phyloP scores from a whole-genome alignment of 73 alveolate genomes.

The Paramecium primaurelia region DNA sequence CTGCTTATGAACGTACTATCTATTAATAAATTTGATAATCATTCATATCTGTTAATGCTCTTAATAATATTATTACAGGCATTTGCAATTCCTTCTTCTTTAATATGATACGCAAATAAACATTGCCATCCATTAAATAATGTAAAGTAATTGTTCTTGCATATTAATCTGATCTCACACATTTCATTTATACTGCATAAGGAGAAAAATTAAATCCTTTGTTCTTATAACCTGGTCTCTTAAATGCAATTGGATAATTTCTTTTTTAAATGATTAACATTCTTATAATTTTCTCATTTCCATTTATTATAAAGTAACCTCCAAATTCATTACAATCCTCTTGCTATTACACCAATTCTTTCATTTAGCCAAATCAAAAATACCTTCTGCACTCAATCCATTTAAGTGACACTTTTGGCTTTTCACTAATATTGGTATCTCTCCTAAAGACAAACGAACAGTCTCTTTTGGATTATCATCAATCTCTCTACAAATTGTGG shows the following conservation, averaged over 20 bases:
- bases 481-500: slow-evolving; percentile 90
- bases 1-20: slow-evolving; percentile 90
- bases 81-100: slow-evolving; percentile 94
- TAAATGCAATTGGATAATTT: slow-evolving; percentile 96
- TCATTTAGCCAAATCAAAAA: not conserved
- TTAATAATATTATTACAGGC: slow-evolving; percentile 91
- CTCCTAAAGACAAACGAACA: slow-evolving; percentile 89
- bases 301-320: slow-evolving; percentile 97
- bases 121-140: slow-evolving; percentile 95
- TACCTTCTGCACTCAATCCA: slow-evolving; percentile 74
- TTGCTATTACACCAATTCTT: slow-evolving; percentile 83
- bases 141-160: slow-evolving; percentile 95
- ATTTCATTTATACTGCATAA: slow-evolving; percentile 93
- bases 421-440: slow-evolving; percentile 95
- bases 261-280: slow-evolving; percentile 96
- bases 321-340: slow-evolving; percentile 98
- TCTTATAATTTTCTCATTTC: slow-evolving; percentile 94
- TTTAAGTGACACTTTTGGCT: slow-evolving; percentile 90
- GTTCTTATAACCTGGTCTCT: slow-evolving; percentile 87
- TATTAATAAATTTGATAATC: slow-evolving; percentile 85
- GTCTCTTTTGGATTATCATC: slow-evolving; percentile 86
- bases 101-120: slow-evolving; percentile 85
- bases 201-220: slow-evolving; percentile 93
- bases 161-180: slow-evolving; percentile 97
- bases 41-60: slow-evolving; percentile 84